These are phyloP conservation scores for Volvox africanus DNA, from an alignment of 139 green algal genomes.

Conservation along the genomic window DNA sequence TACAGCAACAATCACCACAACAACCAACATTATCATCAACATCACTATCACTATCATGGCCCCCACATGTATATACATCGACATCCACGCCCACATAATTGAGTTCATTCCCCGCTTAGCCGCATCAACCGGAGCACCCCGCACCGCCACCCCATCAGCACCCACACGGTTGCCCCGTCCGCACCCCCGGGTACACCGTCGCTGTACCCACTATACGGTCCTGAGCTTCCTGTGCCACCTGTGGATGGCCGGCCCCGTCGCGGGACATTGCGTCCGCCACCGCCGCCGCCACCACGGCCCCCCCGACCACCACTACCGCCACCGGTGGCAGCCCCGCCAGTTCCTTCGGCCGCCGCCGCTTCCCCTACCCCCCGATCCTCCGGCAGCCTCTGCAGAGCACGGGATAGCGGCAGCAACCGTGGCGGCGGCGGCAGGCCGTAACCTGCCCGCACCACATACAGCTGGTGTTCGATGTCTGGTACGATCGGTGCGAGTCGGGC, in stretches of 20 bases:
- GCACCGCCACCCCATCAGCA: slow-evolving; percentile 37
- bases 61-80: too few species aligned
- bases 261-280: too few species aligned
- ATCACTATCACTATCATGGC: too few species aligned
- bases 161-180: slow-evolving; percentile 3
- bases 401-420: background rate
- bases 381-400: background rate
- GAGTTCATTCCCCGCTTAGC: slow-evolving; percentile 10
- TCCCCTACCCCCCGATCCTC: background rate
- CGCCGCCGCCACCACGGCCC: background rate
- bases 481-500: background rate
- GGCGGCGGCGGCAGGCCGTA: background rate
- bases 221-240: background rate
- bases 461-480: slow-evolving; percentile 9
- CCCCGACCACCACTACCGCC: background rate
- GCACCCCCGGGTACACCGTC: background rate
- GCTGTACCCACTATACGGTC: background rate
- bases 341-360: background rate
- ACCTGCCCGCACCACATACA: slow-evolving; percentile 13
- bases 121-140: slow-evolving; percentile 29
- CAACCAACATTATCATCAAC: too few species aligned
- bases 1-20: too few species aligned
- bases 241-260: background rate
- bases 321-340: background rate
- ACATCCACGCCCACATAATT: too few species aligned